Evolutionary conservation across 2,329 filamentous ascomycete genomes (phyloP), one percentile per base, ranked within the genome.

Genomic region (Pseudocercospora fijiensis): DNA sequence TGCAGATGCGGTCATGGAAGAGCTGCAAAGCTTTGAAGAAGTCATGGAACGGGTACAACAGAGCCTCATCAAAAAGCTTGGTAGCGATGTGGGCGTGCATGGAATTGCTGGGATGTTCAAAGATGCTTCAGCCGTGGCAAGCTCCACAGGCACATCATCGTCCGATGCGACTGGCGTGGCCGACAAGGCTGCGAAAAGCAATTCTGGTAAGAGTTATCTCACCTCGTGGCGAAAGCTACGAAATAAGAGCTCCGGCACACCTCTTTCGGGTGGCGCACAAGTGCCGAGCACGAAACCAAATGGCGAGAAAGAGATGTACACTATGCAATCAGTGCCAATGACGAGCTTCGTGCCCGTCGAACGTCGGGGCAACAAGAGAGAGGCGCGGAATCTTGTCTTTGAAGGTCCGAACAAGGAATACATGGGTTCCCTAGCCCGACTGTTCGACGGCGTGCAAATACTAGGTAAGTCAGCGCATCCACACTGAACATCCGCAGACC

Each of bases 401-500:
- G 84, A 87, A 30, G 95, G 95, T 0, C 92, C 93, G 1, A 91
- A 97, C 77, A 88, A 90, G 26, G 86, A 89, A 69, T 99, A 99
- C 76, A 97, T 98, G 92, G 86, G 87, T 71, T 90, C 92, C 68
- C 82, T 99, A 74, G 94, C 93, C 70, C 88, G 90, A 71, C 80
- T 99, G 69, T 99, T 96, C 77, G 95, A 98, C 80, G 92, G 93
- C 68, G 94, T 88, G 60, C 95, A 98, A 80, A 86, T 93, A 62
- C 83, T 99, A 75, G 95, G 95, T 97, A 84, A 82, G 88, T 71
- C 65, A 59, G 52, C 63, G 52, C 63, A 59, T 37, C 57, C 62
- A 61, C 55, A 55, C 20, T 52, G 45, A 53, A 45, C 24, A 55
- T 37, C 61, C 62, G 60, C 65, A 64, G 64, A 64, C 59, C 58